Evolutionary conservation across 2,329 filamentous ascomycete genomes (phyloP).

Genomic region (Penicillium sp.): DNA sequence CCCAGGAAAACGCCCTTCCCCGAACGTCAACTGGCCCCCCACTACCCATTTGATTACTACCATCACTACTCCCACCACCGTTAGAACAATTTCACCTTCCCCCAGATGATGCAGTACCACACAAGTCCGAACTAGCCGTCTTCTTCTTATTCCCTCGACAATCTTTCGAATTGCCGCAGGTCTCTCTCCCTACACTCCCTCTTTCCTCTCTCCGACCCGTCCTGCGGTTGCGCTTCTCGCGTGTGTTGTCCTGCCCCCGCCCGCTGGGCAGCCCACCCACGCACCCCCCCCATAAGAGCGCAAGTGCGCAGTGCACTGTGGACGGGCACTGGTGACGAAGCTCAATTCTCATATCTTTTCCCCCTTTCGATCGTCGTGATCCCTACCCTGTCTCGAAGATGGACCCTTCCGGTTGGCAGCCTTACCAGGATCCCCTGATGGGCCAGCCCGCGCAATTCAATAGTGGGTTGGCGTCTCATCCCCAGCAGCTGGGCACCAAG

Average conservation of each 20-base stretch:
- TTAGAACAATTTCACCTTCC: constrained; percentile 5
- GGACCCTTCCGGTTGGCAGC: constrained; percentile 64
- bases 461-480: constrained; percentile 53
- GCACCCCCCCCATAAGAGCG: constrained; percentile 25
- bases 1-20: constrained; percentile 13
- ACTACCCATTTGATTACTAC: constrained; percentile 13
- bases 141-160: constrained; percentile 11
- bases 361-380: background rate
- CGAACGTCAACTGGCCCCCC: constrained; percentile 12
- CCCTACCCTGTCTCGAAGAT: constrained; percentile 28
- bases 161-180: constrained; percentile 23
- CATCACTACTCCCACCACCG: background rate
- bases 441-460: constrained; percentile 67
- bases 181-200: constrained; percentile 9
- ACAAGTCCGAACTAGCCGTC: constrained; percentile 24
- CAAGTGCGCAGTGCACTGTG: constrained; percentile 31
- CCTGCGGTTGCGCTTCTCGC: constrained; percentile 32
- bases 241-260: constrained; percentile 31
- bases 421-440: constrained; percentile 64
- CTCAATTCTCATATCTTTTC: constrained; percentile 21
- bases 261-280: constrained; percentile 23
- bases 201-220: background rate
- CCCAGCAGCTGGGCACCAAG: constrained; percentile 54
- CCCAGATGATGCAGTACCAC: constrained; percentile 30
- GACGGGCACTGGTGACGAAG: constrained; percentile 10